Conservation (phyloP, 768 basidiomycete species). For the Kwoniella mangroviensis region DNA sequence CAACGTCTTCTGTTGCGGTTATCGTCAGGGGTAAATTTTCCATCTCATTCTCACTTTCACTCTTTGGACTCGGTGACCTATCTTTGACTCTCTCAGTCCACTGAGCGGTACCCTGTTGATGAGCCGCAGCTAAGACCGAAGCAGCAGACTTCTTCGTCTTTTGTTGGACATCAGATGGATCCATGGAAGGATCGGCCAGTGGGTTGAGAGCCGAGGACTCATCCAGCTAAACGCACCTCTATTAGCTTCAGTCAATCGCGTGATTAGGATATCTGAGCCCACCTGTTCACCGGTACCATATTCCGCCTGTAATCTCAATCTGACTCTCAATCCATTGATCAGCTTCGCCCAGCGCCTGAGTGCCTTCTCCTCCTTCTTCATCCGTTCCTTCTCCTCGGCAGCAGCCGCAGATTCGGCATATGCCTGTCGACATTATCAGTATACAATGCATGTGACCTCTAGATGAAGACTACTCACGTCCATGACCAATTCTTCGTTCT, state of each 20-base stretch:
- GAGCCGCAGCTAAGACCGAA: slow-evolving; percentile 21
- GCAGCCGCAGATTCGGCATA: slow-evolving; percentile 80
- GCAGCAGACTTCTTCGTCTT: slow-evolving; percentile 17
- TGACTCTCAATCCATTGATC: slow-evolving; percentile 83
- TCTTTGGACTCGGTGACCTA: slow-evolving; percentile 12
- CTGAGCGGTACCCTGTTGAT: slow-evolving; percentile 16
- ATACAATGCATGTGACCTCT: background rate
- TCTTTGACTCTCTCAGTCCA: slow-evolving; percentile 14
- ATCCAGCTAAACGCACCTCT: slow-evolving; percentile 23
- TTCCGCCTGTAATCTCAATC: slow-evolving; percentile 78
- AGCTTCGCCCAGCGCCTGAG: slow-evolving; percentile 87
- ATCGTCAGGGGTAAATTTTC: background rate
- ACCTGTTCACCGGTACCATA: slow-evolving; percentile 61
- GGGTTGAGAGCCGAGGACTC: slow-evolving; percentile 39
- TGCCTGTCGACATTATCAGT: slow-evolving; percentile 63
- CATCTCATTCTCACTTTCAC: slow-evolving; percentile 15
- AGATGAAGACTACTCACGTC: slow-evolving; percentile 65
- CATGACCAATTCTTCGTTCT: slow-evolving; percentile 72
- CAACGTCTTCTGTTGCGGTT: background rate
- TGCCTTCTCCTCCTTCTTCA: slow-evolving; percentile 76
- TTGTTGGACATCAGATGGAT: background rate
- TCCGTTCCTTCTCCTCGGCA: slow-evolving; percentile 74
- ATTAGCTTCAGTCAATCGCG: slow-evolving; percentile 3
- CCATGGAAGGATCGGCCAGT: slow-evolving; percentile 30
- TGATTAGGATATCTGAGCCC: background rate